Evolutionary conservation across 257 asterid species (phyloP).

Genomic region (Solanum phureja): DNA sequence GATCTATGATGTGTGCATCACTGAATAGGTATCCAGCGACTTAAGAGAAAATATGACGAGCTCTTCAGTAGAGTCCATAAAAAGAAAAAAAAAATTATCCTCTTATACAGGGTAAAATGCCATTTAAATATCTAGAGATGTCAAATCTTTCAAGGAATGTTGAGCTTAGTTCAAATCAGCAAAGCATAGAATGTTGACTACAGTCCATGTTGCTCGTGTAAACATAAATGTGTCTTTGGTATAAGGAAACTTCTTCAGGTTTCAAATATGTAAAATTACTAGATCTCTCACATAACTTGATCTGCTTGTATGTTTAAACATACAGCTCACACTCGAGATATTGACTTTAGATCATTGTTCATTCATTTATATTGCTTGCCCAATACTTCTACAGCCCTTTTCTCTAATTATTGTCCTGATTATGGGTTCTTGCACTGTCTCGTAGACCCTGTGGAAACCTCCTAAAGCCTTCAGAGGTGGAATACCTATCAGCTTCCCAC

Average conservation of each 20-base stretch:
- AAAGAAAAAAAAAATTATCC: not conserved
- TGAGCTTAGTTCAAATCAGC: not conserved
- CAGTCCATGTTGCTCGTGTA: not conserved
- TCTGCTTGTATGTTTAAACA: not conserved
- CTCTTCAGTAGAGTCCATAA: not conserved
- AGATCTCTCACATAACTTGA: not conserved
- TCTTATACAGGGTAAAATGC: not conserved
- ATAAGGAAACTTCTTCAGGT: not conserved
- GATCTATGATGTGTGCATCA: not conserved
- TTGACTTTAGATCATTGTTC: not conserved
- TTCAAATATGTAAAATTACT: not conserved
- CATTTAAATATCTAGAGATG: not conserved
- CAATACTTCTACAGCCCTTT: not conserved
- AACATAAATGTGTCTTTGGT: not conserved
- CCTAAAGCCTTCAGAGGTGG: conserved; percentile 63
- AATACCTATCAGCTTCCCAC: conserved; percentile 58
- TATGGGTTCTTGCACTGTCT: conserved; percentile 9
- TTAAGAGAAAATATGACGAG: not conserved
- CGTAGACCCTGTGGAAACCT: conserved; percentile 47
- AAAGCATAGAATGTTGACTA: not conserved
- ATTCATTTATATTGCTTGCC: not conserved
- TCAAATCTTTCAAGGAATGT: not conserved
- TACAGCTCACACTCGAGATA: not conserved
- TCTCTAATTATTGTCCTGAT: not conserved
- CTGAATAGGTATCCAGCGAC: not conserved